These are phyloP conservation scores for Oryza coarctata DNA, from an alignment of 176 grass and related monocot genomes.

Conservation along the genomic window DNA sequence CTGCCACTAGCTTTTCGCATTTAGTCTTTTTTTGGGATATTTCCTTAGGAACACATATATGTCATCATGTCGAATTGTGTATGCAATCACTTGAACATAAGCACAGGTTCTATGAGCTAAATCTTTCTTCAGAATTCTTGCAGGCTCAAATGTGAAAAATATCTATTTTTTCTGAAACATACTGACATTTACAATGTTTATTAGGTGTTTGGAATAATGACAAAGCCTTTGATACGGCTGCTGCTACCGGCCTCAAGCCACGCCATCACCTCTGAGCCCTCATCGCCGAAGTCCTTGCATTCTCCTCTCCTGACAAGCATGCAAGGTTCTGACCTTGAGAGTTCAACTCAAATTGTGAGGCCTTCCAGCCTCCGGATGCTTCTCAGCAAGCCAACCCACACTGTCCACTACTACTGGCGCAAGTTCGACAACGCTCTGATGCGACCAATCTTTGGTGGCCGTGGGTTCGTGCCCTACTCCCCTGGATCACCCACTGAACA, in stretches of 20 bases:
- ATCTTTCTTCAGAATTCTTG: not conserved
- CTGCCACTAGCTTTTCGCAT: not conserved
- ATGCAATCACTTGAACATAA: not conserved
- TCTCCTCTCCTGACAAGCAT: slow-evolving; percentile 57
- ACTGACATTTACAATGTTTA: slow-evolving; percentile 21
- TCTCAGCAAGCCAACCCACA: slow-evolving; percentile 74
- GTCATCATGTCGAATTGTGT: not conserved
- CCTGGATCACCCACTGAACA: slow-evolving; percentile 80
- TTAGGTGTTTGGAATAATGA: slow-evolving; percentile 94
- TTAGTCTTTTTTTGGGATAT: not conserved
- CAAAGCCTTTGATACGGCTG: slow-evolving; percentile 78
- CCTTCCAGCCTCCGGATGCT: slow-evolving; percentile 93
- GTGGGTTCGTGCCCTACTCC: slow-evolving; percentile 76
- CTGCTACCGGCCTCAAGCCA: slow-evolving; percentile 48
- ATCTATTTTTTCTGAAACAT: slow-evolving; percentile 12
- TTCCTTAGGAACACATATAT: not conserved
- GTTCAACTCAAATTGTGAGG: slow-evolving; percentile 37
- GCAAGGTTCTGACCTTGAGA: slow-evolving; percentile 60
- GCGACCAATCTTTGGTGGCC: slow-evolving; percentile 89
- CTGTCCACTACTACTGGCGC: slow-evolving; percentile 97
- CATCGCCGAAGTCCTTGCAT: slow-evolving; percentile 63
- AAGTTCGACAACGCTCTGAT: slow-evolving; percentile 92
- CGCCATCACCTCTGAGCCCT: slow-evolving; percentile 50
- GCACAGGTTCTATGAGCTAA: not conserved
- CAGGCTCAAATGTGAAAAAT: not conserved